These are phyloP conservation scores for Penicillium verrucosum DNA, from an alignment of 2,329 filamentous ascomycete species.

Conservation along the genomic window DNA sequence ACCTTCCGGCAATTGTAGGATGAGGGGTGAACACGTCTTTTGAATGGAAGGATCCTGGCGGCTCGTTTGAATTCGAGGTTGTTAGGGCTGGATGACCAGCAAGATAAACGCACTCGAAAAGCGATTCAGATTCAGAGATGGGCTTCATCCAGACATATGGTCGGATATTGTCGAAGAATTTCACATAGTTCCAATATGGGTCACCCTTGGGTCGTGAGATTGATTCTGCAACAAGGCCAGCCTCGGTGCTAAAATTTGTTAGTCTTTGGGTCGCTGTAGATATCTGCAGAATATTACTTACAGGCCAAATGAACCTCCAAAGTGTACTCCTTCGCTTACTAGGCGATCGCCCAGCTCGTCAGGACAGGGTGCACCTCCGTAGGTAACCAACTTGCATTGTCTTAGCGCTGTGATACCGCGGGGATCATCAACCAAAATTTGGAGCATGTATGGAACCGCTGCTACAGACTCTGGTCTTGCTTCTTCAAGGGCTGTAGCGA, in stretches of 20 bases:
- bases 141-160: constrained; percentile 42
- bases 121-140: constrained; percentile 12
- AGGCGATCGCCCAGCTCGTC: constrained; percentile 44
- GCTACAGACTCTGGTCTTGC: constrained; percentile 42
- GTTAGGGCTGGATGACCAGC: constrained; percentile 32
- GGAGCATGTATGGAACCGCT: constrained; percentile 43
- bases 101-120: constrained; percentile 35
- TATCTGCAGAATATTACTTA: constrained; percentile 21
- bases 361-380: constrained; percentile 42
- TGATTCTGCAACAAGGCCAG: constrained; percentile 44
- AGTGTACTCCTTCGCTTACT: constrained; percentile 36
- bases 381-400: constrained; percentile 40
- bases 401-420: constrained; percentile 38
- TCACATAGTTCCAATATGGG: constrained; percentile 45
- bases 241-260: constrained; percentile 39
- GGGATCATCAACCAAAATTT: constrained; percentile 39
- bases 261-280: not conserved
- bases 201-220: constrained; percentile 38
- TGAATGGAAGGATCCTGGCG: constrained; percentile 34
- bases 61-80: constrained; percentile 32
- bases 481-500: constrained; percentile 37
- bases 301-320: constrained; percentile 44
- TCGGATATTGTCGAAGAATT: constrained; percentile 38
- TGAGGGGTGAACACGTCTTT: constrained; percentile 34
- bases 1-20: constrained; percentile 28